Evolutionary conservation across 306 rosid species (phyloP), one percentile per base, ranked within the genome.

Genomic region (Sophora flavescens): DNA sequence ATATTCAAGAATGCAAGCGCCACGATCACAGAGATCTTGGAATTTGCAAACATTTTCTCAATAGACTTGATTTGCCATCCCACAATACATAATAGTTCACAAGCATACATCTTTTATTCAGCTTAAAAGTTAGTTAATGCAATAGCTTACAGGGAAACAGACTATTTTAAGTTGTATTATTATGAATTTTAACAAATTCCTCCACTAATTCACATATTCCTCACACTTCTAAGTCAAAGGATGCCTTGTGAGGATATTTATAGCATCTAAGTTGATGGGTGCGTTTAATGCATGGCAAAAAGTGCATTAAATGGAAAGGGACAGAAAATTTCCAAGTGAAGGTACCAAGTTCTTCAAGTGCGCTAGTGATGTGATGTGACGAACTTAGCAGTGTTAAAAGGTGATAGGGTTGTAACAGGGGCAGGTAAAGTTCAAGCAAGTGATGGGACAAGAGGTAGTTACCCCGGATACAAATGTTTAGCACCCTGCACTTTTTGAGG

Each of bases 21-120:
- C 73, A 64, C 3, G 1, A 22, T 22, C 22, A 22, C 22, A 22
- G 22, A 22, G 6, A 64, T 35, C 42, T 62, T 47, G 0, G 4
- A 54, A 63, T 64, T 63, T 33, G 61, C 22, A 57, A 66, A 74
- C 42, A 65, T 36, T 74, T 50, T 50, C 62, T 28, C 72, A 28
- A 36, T 32, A 67, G 7, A 51, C 54, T 45, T 65, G 56, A 72
- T 18, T 65, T 58, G 26, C 75, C 33, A 57, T 47, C 14, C 56
- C 54, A 45, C 8, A 33, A 32, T 47, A 74, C 45, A 54, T 14
- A 47, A 57, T 41, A 56, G 63, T 56, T 32, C 54, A 32, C 17
- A 79, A 45, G 36, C 74, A 80, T 45, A 28, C 62, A 65, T 72
- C 61, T 39, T 45, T 39, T 71, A 11, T 80, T 80, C 68, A 63